These are phyloP conservation scores for Epichloe amarillans DNA, from an alignment of 2,329 filamentous ascomycete genomes.

Conservation along the genomic window DNA sequence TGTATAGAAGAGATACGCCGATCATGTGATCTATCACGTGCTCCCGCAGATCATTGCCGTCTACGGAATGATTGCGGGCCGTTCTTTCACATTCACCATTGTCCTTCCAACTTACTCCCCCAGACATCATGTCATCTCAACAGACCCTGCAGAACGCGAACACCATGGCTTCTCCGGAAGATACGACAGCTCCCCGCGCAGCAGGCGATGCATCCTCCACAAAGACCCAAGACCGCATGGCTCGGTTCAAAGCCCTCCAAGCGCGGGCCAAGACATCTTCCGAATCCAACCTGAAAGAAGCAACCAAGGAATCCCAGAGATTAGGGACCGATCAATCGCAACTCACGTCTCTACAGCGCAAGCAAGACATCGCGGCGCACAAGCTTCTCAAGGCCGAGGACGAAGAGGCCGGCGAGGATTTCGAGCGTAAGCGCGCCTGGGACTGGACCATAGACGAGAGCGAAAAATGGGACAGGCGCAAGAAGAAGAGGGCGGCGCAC, in stretches of 20 bases:
- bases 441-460: constrained; percentile 96
- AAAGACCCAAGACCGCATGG: constrained; percentile 53
- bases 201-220: constrained; percentile 16
- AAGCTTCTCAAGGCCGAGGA: constrained; percentile 90
- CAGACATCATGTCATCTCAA: background rate
- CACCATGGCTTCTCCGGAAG: constrained; percentile 2
- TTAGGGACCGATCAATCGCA: constrained; percentile 64
- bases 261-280: constrained; percentile 63
- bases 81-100: background rate
- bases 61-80: background rate
- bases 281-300: constrained; percentile 68
- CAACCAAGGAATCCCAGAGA: constrained; percentile 69
- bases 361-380: constrained; percentile 76
- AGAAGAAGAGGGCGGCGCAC: constrained; percentile 72
- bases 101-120: background rate
- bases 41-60: background rate
- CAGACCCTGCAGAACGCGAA: background rate
- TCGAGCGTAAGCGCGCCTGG: constrained; percentile 96
- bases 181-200: background rate
- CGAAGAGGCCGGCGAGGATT: constrained; percentile 75
- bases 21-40: background rate
- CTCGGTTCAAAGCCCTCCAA: constrained; percentile 78
- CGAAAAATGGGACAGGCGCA: constrained; percentile 82
- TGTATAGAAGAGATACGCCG: background rate
- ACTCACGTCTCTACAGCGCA: constrained; percentile 66